phyloP scores from a whole-genome alignment of 2,329 filamentous ascomycete genomes.

The Aureobasidium musti region DNA sequence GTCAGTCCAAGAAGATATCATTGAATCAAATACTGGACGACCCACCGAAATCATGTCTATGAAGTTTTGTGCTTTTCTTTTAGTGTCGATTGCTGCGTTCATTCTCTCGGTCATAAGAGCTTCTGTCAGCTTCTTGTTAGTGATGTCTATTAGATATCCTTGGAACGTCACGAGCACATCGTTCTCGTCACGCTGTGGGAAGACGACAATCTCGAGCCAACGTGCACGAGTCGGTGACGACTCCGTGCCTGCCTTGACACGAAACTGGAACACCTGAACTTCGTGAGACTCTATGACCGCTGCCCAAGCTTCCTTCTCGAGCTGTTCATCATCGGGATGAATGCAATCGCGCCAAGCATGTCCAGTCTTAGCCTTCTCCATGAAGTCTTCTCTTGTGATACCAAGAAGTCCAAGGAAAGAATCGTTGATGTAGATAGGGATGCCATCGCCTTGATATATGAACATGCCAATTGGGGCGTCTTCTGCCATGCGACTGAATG shows the following conservation, averaged over 20 bases:
- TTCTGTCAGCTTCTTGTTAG: constrained; percentile 4
- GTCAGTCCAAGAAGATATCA: neutral
- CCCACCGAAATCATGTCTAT: constrained; percentile 39
- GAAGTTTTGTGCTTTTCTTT: constrained; percentile 36
- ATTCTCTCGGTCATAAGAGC: constrained; percentile 35
- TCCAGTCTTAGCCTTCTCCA: neutral
- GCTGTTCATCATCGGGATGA: constrained; percentile 5
- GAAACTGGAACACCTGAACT: constrained; percentile 34
- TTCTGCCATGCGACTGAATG: constrained; percentile 30
- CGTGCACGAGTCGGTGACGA: constrained; percentile 32
- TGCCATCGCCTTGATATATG: neutral
- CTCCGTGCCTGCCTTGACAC: constrained; percentile 36
- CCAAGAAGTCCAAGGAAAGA: neutral
- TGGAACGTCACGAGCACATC: neutral
- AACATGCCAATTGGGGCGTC: constrained; percentile 27
- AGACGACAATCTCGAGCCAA: constrained; percentile 17
- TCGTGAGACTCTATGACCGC: constrained; percentile 37
- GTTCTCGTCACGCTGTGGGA: neutral
- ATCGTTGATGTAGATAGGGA: constrained; percentile 18
- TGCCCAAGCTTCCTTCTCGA: neutral
- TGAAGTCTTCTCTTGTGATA: constrained; percentile 9
- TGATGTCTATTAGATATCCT: constrained; percentile 5
- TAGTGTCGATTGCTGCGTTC: constrained; percentile 42
- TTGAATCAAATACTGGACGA: neutral
- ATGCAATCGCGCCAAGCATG: constrained; percentile 13